Percentiles rank a stretch among this genome's conserved stretches.
These are phyloP conservation scores for Letharia columbiana DNA, from an alignment of 495 filamentous ascomycete species.

Conservation along the genomic window DNA sequence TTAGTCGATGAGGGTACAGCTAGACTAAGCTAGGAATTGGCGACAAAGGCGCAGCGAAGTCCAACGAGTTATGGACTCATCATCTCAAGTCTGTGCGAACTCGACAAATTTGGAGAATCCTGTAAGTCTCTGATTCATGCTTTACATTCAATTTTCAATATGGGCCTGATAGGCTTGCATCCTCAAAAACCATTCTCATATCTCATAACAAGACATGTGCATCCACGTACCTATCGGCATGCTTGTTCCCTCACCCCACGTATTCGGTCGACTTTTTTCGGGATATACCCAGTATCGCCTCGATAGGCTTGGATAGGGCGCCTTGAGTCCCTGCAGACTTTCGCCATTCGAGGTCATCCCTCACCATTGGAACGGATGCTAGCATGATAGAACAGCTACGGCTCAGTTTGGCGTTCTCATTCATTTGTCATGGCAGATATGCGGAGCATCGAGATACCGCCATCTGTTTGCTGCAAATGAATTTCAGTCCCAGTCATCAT, in stretches of 20 bases:
- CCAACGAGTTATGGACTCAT: neutral
- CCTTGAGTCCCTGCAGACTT: neutral
- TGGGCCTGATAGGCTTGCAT: neutral
- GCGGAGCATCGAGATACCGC: neutral
- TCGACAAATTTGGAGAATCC: no score
- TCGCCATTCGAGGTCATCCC: neutral
- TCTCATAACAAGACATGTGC: neutral
- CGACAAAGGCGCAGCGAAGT: neutral
- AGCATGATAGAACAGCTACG: neutral
- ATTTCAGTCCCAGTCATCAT: slow-evolving; percentile 73
- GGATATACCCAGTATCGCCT: neutral
- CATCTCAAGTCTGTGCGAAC: neutral
- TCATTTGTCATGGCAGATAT: neutral
- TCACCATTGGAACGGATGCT: neutral
- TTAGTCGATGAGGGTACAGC: neutral
- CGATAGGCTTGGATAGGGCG: neutral
- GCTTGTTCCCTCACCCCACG: neutral
- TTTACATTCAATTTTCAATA: neutral
- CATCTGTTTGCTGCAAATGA: neutral
- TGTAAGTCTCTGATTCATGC: neutral
- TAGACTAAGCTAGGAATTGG: neutral
- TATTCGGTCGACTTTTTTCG: no score
- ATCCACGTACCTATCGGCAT: neutral
- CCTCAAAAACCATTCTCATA: neutral
- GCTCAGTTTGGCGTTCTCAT: neutral